Conservation (phyloP, 345 rosid species). For the Cardiospermum halicacabum region DNA sequence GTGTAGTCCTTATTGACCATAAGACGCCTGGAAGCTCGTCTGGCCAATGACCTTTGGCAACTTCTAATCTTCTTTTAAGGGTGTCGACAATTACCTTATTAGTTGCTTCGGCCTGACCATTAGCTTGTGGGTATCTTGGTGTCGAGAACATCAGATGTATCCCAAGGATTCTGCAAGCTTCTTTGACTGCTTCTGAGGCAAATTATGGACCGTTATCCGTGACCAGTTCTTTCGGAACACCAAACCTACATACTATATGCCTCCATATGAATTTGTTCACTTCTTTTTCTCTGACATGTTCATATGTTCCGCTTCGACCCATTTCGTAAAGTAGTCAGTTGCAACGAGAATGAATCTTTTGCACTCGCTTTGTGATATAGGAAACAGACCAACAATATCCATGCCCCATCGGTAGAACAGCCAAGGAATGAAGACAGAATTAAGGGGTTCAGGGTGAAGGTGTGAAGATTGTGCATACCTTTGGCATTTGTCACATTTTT, state of each 20-base stretch:
- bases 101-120: no score
- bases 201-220: not conserved
- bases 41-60: no score
- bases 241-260: not conserved
- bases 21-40: no score
- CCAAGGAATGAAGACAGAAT: not conserved
- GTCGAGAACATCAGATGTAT: no score
- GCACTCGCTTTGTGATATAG: not conserved
- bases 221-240: not conserved
- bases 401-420: not conserved
- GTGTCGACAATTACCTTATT: no score
- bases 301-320: not conserved
- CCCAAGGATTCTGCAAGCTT: no score
- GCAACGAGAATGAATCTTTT: not conserved
- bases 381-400: not conserved
- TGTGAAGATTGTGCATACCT: not conserved
- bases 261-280: not conserved
- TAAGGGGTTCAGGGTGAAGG: not conserved
- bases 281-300: not conserved
- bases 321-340: not conserved
- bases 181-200: no score
- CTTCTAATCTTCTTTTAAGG: no score
- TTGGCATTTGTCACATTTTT: not conserved
- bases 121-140: no score
- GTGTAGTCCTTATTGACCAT: no score